Evolutionary conservation across 805 yeast species (phyloP).

Genomic region (Hanseniaspora pseudoguilliermondii): DNA sequence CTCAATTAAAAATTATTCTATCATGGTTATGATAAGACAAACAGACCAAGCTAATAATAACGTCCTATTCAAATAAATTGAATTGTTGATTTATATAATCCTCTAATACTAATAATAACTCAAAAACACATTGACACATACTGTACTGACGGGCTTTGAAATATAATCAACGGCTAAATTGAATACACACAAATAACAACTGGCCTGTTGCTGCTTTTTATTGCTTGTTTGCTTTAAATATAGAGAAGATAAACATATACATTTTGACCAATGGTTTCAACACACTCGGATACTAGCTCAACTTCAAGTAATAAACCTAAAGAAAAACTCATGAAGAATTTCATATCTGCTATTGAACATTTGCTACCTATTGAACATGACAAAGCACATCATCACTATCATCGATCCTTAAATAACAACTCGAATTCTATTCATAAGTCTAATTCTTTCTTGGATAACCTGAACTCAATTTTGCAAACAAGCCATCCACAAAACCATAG

Average conservation of each 20-base stretch:
- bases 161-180: too few relatives aligned
- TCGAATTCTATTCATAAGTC: background rate
- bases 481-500: background rate
- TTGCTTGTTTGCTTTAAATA: too few relatives aligned
- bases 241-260: background rate
- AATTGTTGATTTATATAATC: too few relatives aligned
- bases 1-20: too few relatives aligned
- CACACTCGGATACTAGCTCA: background rate
- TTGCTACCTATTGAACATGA: slow-evolving; percentile 4
- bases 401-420: background rate
- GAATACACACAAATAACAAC: too few relatives aligned
- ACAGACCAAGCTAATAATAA: too few relatives aligned
- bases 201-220: too few relatives aligned
- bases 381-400: background rate
- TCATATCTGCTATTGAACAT: slow-evolving; percentile 9
- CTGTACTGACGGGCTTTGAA: too few relatives aligned
- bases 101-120: too few relatives aligned
- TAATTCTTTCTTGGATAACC: background rate
- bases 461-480: slow-evolving; percentile 1
- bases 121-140: too few relatives aligned
- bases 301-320: background rate
- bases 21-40: too few relatives aligned
- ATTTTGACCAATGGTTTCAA: background rate
- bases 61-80: too few relatives aligned
- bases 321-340: slow-evolving; percentile 4